These are phyloP conservation scores for Oldenlandia corymbosa DNA, from an alignment of 257 asterid genomes.

Conservation along the genomic window DNA sequence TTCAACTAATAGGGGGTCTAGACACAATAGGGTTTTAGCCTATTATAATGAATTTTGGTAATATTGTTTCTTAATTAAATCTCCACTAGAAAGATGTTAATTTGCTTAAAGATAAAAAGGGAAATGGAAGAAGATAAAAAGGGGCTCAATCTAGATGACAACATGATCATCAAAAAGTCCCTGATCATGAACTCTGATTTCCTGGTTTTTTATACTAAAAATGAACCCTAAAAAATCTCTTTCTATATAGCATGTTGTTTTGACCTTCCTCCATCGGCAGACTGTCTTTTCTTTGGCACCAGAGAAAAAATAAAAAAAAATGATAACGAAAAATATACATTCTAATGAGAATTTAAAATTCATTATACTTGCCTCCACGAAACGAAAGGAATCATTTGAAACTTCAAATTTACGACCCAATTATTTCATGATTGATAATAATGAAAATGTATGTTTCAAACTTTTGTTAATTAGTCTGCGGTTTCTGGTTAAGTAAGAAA, in stretches of 20 bases:
- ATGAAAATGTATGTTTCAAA: background rate
- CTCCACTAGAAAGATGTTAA: constrained; percentile 1
- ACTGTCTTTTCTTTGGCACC: too few species aligned
- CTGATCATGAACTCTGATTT: background rate
- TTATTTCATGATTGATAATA: background rate
- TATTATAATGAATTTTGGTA: background rate
- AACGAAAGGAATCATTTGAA: constrained; percentile 3
- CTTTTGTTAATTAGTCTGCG: background rate
- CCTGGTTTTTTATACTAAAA: background rate
- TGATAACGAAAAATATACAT: too few species aligned
- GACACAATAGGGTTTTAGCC: background rate
- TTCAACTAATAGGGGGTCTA: too few species aligned
- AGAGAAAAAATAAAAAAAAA: too few species aligned
- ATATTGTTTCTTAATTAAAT: background rate
- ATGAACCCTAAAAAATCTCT: background rate
- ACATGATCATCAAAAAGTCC: background rate
- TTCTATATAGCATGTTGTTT: too few species aligned
- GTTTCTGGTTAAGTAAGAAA: too few species aligned
- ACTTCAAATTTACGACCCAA: constrained; percentile 1
- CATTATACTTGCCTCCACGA: too few species aligned
- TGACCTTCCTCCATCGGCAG: too few species aligned
- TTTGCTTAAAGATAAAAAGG: background rate
- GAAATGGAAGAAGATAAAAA: background rate
- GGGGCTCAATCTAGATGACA: background rate
- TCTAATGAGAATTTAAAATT: too few species aligned